Percentiles rank a stretch among this genome's conserved stretches.
These are phyloP conservation scores for Scleromitrula shiraiana DNA, from an alignment of 2,329 filamentous ascomycete species.

Conservation along the genomic window DNA sequence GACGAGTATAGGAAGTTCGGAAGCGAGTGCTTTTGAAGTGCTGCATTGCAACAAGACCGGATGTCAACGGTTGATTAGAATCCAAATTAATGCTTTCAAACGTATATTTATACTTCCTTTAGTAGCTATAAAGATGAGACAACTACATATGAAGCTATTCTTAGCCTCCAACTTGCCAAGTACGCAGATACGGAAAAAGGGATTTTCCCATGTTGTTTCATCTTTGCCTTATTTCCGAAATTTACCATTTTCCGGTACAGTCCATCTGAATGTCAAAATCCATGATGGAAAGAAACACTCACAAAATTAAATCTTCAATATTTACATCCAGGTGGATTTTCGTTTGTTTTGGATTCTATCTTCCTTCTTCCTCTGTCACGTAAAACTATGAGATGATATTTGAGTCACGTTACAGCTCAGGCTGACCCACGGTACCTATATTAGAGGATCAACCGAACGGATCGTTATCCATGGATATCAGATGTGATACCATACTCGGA, in stretches of 20 bases:
- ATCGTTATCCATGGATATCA: background rate
- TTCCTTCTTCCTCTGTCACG: background rate
- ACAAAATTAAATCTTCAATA: background rate
- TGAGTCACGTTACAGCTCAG: background rate
- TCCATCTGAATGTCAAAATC: too few species aligned
- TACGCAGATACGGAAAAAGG: background rate
- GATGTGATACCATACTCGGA: too few species aligned
- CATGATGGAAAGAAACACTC: background rate
- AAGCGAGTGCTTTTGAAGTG: too few species aligned
- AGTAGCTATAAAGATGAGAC: too few species aligned
- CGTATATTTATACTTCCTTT: too few species aligned
- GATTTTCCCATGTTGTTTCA: background rate
- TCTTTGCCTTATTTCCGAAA: background rate
- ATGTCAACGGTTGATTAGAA: too few species aligned
- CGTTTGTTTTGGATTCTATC: too few species aligned
- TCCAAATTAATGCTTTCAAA: too few species aligned
- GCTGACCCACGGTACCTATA: background rate
- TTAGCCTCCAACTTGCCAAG: background rate
- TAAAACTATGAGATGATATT: background rate
- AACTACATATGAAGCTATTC: background rate
- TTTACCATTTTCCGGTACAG: too few species aligned
- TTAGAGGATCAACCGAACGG: background rate
- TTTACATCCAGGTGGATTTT: too few species aligned
- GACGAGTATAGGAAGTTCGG: too few species aligned
- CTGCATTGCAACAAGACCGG: too few species aligned